Conservation (phyloP, 768 basidiomycete species). For the Holtermannia corniformis region DNA sequence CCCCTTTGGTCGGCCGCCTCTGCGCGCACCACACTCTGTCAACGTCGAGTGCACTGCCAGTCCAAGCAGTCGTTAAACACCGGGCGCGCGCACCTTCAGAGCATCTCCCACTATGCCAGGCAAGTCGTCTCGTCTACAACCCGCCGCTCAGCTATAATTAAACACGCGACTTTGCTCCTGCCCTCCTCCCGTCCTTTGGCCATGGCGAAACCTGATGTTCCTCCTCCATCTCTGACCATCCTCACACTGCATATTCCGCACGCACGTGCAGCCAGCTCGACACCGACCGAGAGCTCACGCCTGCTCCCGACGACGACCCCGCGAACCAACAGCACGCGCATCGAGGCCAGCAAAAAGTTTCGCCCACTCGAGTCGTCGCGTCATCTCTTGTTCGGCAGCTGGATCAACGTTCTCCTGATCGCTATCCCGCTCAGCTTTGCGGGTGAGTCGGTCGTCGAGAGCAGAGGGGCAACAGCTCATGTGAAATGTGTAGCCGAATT, state of each 20-base stretch:
- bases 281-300: neutral
- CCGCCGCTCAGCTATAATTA: no score
- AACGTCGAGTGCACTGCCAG: no score
- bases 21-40: no score
- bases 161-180: neutral
- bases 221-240: neutral
- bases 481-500: conserved; percentile 24
- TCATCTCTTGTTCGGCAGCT: conserved; percentile 44
- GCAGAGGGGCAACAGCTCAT: neutral
- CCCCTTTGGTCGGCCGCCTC: no score
- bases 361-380: conserved; percentile 25
- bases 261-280: neutral
- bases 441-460: conserved; percentile 45
- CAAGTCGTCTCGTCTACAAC: no score
- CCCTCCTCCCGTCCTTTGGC: neutral
- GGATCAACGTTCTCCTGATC: conserved; percentile 65
- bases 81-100: no score
- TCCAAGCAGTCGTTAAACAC: no score
- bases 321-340: neutral
- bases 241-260: neutral
- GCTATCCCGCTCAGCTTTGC: conserved; percentile 66
- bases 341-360: conserved; percentile 6
- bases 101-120: no score
- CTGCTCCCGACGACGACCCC: neutral
- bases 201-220: neutral